Evolutionary conservation across 306 rosid genomes (phyloP), one percentile per base, ranked within the genome.

Genomic region (Castanea sativa): DNA sequence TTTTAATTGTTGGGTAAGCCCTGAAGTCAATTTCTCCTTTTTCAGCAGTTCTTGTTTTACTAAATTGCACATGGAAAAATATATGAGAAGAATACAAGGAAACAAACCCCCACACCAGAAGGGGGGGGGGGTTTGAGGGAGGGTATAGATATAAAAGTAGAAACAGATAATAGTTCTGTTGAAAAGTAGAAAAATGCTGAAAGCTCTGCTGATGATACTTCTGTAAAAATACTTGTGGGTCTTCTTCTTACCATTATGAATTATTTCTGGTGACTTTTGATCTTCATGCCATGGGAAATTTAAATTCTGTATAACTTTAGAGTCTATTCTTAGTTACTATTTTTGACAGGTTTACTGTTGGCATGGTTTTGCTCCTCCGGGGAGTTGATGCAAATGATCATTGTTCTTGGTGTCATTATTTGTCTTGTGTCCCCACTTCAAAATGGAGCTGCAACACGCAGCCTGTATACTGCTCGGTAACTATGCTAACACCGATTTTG

Each of bases 331-430:
- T 18, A 67, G 9, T 67, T 38, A 2, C 53, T 9, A 68, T 15
- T 6, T 25, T 14, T 27, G 71, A 23, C 88, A 95, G 99, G 82
- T 83, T 95, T 57, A 87, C 97, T 38, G 94, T 82, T 80, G 92
- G 98, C 79, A 79, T 92, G 80, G 90, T 88, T 75, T 72, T 89
- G 69, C 92, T 95, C 59, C 92, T 92, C 59, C 92, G 89, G 32
- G 89, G 91, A 23, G 90, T 91, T 32, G 94, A 95, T 82, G 97
- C 96, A 38, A 95, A 95, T 78, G 84, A 90, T 33, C 97, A 92
- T 87, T 95, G 99, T 82, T 92, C 97, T 70, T 95, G 99, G 99
- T 95, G 99, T 85, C 99, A 95, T 83, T 92, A 95, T 82, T 79
- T 95, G 81, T 91, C 97, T 52, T 95, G 99, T 73, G 89, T 95